Evolutionary conservation across 2,329 filamentous ascomycete species (phyloP).

Genomic region (Escovopsis sp.): DNA sequence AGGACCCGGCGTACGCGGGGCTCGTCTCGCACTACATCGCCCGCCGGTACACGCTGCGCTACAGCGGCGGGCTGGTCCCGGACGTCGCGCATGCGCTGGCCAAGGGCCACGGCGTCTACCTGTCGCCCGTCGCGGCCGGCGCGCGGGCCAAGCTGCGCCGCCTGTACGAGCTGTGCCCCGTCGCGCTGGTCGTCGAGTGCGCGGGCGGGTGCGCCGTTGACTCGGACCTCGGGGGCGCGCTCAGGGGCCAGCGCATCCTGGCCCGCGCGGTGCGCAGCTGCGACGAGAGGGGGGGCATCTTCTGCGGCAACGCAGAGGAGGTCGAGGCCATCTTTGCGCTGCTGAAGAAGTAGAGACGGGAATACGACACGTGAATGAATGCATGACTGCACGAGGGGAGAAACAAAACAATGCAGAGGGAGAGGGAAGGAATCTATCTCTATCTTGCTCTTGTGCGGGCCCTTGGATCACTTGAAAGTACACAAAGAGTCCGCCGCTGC

Average conservation of each 20-base stretch:
- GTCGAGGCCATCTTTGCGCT: constrained; percentile 21
- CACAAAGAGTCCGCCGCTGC: too few species aligned
- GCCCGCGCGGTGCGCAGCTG: constrained; percentile 22
- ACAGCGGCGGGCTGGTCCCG: constrained; percentile 45
- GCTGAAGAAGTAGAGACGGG: too few species aligned
- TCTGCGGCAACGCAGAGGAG: constrained; percentile 36
- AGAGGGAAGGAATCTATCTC: too few species aligned
- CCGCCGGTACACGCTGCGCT: constrained; percentile 44
- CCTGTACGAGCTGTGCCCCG: constrained; percentile 43
- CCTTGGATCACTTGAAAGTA: too few species aligned
- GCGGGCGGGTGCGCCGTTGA: constrained; percentile 43
- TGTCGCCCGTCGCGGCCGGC: constrained; percentile 37
- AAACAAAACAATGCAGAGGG: too few species aligned
- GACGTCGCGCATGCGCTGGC: constrained; percentile 44
- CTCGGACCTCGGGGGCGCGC: constrained; percentile 21
- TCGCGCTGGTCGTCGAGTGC: constrained; percentile 47
- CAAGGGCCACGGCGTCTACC: constrained; percentile 47
- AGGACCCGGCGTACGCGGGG: constrained; percentile 31
- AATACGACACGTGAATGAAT: too few species aligned
- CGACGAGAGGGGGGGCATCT: constrained; percentile 34
- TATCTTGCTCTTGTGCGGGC: too few species aligned
- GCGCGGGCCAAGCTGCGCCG: constrained; percentile 42
- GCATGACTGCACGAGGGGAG: too few species aligned
- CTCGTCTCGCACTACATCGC: constrained; percentile 35
- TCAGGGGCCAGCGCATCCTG: constrained; percentile 26